phyloP scores from a whole-genome alignment of 2,329 filamentous ascomycete species.

The Diplodia sapinea region DNA sequence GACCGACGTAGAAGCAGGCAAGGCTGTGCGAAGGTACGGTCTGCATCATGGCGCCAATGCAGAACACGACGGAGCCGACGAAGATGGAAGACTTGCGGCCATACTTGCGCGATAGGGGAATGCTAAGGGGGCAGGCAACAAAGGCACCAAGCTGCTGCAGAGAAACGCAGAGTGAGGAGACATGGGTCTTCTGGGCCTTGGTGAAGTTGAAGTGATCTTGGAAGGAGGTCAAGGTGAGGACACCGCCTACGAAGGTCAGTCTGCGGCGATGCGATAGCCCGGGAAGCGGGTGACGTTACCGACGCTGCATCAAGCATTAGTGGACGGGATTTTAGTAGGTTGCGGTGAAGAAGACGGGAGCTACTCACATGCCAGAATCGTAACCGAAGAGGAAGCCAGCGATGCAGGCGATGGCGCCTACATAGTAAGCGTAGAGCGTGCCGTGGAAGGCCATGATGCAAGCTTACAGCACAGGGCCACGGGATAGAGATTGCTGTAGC shows the following conservation, averaged over 20 bases:
- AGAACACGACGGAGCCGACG: constrained; percentile 52
- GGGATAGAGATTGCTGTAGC: constrained; percentile 25
- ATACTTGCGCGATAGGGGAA: constrained; percentile 54
- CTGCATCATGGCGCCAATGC: constrained; percentile 53
- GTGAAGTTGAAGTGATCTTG: constrained; percentile 52
- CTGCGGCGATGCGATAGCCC: constrained; percentile 32
- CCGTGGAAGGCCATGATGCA: constrained; percentile 38
- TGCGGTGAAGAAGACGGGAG: background rate
- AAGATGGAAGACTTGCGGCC: constrained; percentile 56
- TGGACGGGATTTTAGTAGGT: background rate
- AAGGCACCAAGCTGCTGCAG: constrained; percentile 61
- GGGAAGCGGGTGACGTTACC: constrained; percentile 39
- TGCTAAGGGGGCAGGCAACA: constrained; percentile 58
- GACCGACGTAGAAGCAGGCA: constrained; percentile 50
- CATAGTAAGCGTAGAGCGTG: constrained; percentile 57
- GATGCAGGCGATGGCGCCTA: constrained; percentile 59
- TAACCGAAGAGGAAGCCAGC: constrained; percentile 58
- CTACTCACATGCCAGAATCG: constrained; percentile 45
- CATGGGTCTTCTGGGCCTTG: constrained; percentile 47
- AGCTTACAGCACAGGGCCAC: background rate
- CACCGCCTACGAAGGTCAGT: constrained; percentile 45
- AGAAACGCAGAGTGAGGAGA: constrained; percentile 56
- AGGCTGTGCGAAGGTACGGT: constrained; percentile 55
- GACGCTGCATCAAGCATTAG: constrained; percentile 45
- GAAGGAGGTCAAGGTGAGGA: constrained; percentile 54